Evolutionary conservation across 495 filamentous ascomycete species (phyloP).

Genomic region (Aspergillus taichungensis): DNA sequence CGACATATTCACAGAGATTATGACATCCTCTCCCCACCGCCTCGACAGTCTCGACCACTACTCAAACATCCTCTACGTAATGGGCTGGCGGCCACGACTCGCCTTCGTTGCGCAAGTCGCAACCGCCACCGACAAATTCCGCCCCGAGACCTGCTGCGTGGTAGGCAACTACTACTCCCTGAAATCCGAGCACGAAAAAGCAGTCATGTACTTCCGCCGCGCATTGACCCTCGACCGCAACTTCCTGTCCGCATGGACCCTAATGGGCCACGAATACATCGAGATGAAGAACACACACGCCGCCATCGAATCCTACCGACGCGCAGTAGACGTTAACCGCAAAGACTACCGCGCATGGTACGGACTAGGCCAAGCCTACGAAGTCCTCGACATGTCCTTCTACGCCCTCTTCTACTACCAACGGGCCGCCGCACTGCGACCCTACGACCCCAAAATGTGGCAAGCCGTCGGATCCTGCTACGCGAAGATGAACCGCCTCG

Average conservation of each 20-base stretch:
- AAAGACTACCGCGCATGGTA: slow-evolving; percentile 99
- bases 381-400: slow-evolving; percentile 94
- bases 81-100: slow-evolving; percentile 75
- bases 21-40: slow-evolving; percentile 74
- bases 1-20: slow-evolving; percentile 70
- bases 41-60: slow-evolving; percentile 90
- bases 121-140: slow-evolving; percentile 85
- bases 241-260: slow-evolving; percentile 91
- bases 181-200: slow-evolving; percentile 92
- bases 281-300: slow-evolving; percentile 99
- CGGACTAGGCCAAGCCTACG: slow-evolving; percentile 92
- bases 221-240: slow-evolving; percentile 89
- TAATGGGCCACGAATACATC: slow-evolving; percentile 99
- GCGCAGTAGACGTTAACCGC: slow-evolving; percentile 92
- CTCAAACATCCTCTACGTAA: slow-evolving; percentile 93
- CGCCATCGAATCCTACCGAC: slow-evolving; percentile 92
- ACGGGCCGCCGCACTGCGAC: slow-evolving; percentile 78
- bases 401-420: slow-evolving; percentile 98
- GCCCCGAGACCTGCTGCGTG: slow-evolving; percentile 93
- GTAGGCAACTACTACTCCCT: slow-evolving; percentile 96
- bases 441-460: slow-evolving; percentile 98
- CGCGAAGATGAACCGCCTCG: slow-evolving; percentile 70
- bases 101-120: slow-evolving; percentile 88
- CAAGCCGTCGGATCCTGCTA: slow-evolving; percentile 88
- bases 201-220: slow-evolving; percentile 93